Evolutionary conservation across 2,329 filamentous ascomycete species (phyloP).

Genomic region (Chalaropsis thielavioides): DNA sequence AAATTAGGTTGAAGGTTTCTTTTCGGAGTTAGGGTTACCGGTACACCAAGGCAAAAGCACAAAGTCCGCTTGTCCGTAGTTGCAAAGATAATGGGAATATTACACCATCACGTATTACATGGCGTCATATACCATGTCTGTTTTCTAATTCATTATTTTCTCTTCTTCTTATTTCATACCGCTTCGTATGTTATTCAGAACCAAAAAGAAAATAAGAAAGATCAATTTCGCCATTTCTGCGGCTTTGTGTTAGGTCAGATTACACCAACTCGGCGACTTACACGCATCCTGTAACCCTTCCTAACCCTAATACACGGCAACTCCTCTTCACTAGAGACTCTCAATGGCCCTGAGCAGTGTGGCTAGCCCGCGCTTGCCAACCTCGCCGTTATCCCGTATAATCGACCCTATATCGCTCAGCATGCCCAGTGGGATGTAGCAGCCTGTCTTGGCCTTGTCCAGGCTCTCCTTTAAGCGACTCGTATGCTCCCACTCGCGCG

Average conservation of each 20-base stretch:
- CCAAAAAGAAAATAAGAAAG: neutral
- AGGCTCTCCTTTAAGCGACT: constrained; percentile 77
- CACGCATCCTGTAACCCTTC: neutral
- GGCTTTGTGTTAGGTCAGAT: neutral
- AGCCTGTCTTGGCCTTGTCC: constrained; percentile 62
- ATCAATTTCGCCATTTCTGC: neutral
- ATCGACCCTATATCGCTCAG: constrained; percentile 77
- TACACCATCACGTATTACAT: neutral
- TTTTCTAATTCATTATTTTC: neutral
- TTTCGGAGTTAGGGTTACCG: neutral
- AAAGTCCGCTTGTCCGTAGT: neutral
- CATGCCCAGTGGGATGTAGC: constrained; percentile 70
- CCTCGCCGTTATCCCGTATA: constrained; percentile 43
- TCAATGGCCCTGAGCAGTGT: constrained; percentile 48
- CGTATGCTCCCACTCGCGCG: constrained; percentile 89
- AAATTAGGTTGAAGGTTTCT: neutral
- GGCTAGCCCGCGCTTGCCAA: constrained; percentile 39
- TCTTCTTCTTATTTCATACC: neutral
- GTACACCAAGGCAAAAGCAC: neutral
- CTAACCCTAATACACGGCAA: neutral
- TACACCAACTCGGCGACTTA: neutral
- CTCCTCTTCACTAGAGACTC: constrained; percentile 29
- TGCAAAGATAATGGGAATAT: neutral
- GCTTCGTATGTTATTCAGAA: neutral
- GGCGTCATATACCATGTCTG: neutral